Evolutionary conservation across 192 early-diverging fungal species (phyloP).

Genomic region (Coemansia furcata): DNA sequence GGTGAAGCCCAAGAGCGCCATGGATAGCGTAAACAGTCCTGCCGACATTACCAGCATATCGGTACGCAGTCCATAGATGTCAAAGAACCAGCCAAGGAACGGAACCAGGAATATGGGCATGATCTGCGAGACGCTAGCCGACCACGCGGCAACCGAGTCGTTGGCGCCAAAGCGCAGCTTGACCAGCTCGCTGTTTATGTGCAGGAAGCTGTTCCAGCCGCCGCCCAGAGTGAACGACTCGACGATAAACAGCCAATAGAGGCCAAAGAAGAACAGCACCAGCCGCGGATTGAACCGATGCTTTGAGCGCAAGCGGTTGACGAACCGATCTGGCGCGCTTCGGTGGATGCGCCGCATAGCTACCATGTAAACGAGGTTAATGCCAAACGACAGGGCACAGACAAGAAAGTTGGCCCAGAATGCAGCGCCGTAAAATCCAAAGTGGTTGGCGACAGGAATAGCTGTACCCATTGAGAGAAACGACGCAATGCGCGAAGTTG

Average conservation of each 20-base stretch:
- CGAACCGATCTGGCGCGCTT: conserved; percentile 15
- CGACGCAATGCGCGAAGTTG: conserved; percentile 67
- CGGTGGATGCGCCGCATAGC: conserved; percentile 51
- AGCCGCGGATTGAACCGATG: conserved; percentile 58
- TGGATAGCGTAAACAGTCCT: conserved; percentile 32
- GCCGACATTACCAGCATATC: conserved; percentile 42
- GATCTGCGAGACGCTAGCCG: conserved; percentile 65
- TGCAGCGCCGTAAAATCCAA: conserved; percentile 43
- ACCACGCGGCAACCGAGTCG: conserved; percentile 64
- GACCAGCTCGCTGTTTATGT: conserved; percentile 71
- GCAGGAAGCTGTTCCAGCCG: conserved; percentile 65
- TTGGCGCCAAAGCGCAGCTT: conserved; percentile 64
- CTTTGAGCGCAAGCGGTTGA: conserved; percentile 35
- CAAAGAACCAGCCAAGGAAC: conserved; percentile 68
- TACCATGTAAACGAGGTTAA: conserved; percentile 67
- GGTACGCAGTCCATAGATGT: conserved; percentile 63
- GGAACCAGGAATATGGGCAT: conserved; percentile 69
- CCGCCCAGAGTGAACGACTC: conserved; percentile 62
- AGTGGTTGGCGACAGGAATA: conserved; percentile 56
- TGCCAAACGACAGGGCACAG: conserved; percentile 65
- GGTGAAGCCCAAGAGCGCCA: conserved; percentile 58
- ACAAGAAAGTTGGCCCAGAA: conserved; percentile 63
- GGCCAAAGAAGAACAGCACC: conserved; percentile 57
- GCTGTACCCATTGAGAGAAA: conserved; percentile 69
- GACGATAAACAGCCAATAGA: conserved; percentile 61